phyloP scores from a whole-genome alignment of 108 stramenopile species.

The Licmophora abbreviata region DNA sequence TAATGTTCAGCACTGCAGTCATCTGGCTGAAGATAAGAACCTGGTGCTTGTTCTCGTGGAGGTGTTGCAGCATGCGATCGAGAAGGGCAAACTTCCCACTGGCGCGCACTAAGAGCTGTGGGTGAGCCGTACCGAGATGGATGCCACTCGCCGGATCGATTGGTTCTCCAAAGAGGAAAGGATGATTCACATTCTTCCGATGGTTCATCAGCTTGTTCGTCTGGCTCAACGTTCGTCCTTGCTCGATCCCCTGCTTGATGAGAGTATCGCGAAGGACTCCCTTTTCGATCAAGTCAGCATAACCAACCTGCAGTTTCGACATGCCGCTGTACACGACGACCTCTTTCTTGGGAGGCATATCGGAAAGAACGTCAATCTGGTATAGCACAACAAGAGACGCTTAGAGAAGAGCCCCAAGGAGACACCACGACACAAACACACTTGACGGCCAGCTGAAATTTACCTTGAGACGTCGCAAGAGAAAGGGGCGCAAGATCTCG shows the following conservation, averaged over 20 bases:
- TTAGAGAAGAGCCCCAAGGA: too few relatives aligned
- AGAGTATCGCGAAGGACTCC: conserved; percentile 68
- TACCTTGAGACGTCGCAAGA: conserved; percentile 93
- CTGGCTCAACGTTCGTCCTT: conserved; percentile 71
- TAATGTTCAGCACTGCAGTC: conserved; percentile 88
- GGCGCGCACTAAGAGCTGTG: conserved; percentile 80
- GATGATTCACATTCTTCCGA: conserved; percentile 94
- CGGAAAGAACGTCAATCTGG: conserved; percentile 81
- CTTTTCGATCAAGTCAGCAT: conserved; percentile 78
- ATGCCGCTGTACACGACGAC: conserved; percentile 93
- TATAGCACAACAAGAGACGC: too few relatives aligned
- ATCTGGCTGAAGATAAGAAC: conserved; percentile 99
- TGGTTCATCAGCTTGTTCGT: conserved; percentile 94
- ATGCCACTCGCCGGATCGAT: conserved; percentile 70
- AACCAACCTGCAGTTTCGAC: conserved; percentile 83
- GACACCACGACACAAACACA: too few relatives aligned
- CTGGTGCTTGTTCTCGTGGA: conserved; percentile 91
- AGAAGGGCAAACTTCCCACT: conserved; percentile 96
- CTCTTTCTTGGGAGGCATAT: conserved; percentile 94
- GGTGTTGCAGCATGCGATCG: conserved; percentile 90
- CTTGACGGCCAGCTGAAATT: too few relatives aligned
- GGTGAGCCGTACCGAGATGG: conserved; percentile 83
- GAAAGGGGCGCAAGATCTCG: conserved; percentile 94
- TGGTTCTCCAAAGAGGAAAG: conserved; percentile 95
- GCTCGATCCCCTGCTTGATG: conserved; percentile 62